Evolutionary conservation across 345 rosid genomes (phyloP), one percentile per base, ranked within the genome.

Genomic region (Moricandia arvensis): DNA sequence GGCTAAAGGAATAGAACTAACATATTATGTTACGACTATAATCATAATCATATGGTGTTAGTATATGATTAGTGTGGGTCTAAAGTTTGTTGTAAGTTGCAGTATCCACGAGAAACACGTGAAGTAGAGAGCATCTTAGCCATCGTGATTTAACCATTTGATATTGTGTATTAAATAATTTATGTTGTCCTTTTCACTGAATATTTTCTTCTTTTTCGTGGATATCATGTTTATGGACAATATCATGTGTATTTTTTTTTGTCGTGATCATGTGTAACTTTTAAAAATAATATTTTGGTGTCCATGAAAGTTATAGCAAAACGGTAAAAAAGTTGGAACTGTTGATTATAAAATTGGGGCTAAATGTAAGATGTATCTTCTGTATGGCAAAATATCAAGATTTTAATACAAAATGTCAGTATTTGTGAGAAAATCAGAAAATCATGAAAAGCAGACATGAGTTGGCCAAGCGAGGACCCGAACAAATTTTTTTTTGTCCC

Each of bases 21-120:
- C 41, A 5, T 30, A 21, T 45, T 12, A 75, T 13, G 12, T 43
- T 1, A 30, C 43, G 9, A 45, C 66, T 11, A 10, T 24, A 65
- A 57, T 30, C 59, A 66, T 13, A 11, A 38, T 12, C 11, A 38
- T 38, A 9, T 58, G 74, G 45, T 71, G 59, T 63, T 76, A 58
- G 7, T 33, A 7, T 17, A 33, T 47, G 72, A 71, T 58, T 59
- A 72, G 45, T 45, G 55, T 45, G 55, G 33, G 27, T 8, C 27
- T 38, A 64, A 63, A 45, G 33, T 71, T 18, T 41, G 45, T 51
- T 24, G 33, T 55, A n/a, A 63, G 41, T 71, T 38, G 31, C 67
- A 71, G 34, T 61, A 34, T 17, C 15, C 55, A 71, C 80, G 76
- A 64, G 80, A 77, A 43, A 31, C 76, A 77, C 67, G 80, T 77